phyloP scores from a whole-genome alignment of 2,329 filamentous ascomycete species.

The Aspergillus sp. region DNA sequence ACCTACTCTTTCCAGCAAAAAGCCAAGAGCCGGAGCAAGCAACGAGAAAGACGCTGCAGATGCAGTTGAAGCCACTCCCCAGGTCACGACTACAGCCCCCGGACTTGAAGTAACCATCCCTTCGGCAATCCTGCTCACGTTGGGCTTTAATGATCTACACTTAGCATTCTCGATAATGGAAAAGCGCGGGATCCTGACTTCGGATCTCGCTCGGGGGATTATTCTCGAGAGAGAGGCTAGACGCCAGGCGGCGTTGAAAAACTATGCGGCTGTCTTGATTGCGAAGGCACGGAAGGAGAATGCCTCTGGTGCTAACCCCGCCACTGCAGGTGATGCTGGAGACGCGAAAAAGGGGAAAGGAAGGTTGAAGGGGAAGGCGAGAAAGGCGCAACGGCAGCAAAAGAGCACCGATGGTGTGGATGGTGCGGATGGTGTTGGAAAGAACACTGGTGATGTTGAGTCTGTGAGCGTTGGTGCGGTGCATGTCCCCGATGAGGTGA shows the following conservation, averaged over 20 bases:
- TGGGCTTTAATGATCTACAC: conserved; percentile 27
- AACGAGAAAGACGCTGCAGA: too few relatives aligned
- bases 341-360: not conserved
- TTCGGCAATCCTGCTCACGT: conserved; percentile 28
- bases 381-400: not conserved
- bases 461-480: not conserved
- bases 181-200: conserved; percentile 13
- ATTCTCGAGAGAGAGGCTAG: conserved; percentile 31
- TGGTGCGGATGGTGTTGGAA: not conserved
- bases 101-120: conserved; percentile 17
- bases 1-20: not conserved
- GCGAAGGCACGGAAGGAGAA: not conserved
- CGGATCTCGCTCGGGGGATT: conserved; percentile 19
- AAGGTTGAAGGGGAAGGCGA: not conserved
- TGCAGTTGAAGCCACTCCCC: not conserved
- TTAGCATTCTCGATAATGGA: conserved; percentile 22
- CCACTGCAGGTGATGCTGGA: not conserved
- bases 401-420: not conserved
- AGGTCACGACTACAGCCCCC: not conserved
- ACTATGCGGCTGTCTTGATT: not conserved
- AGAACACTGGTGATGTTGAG: not conserved
- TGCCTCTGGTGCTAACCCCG: not conserved
- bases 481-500: conserved; percentile 6
- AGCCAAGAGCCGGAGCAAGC: too few relatives aligned
- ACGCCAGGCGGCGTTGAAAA: conserved; percentile 23